A percentile compares a stretch with the other conserved stretches of the same genome.
Evolutionary conservation across 148 eudicot genomes (phyloP).

Genomic region (Rhododendron mucronatum): DNA sequence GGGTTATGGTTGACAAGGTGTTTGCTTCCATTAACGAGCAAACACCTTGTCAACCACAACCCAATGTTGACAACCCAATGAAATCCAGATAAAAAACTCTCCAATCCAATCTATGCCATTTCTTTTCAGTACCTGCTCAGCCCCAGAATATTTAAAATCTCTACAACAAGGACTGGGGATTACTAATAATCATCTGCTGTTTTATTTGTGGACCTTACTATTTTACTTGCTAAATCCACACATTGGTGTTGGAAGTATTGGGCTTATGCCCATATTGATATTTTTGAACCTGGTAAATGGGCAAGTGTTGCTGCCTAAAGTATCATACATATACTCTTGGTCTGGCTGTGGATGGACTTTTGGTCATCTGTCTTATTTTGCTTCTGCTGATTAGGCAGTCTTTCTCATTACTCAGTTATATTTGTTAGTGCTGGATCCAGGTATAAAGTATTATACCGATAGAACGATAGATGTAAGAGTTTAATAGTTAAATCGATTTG

Average conservation of each 20-base stretch:
- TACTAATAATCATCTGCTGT: background rate
- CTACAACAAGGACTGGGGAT: background rate
- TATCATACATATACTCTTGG: background rate
- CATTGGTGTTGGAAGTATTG: background rate
- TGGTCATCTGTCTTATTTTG: background rate
- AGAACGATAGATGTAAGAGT: background rate
- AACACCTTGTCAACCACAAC: no score
- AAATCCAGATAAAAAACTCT: no score
- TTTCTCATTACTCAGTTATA: background rate
- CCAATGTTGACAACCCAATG: no score
- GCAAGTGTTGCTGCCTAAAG: background rate
- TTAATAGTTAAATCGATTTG: background rate
- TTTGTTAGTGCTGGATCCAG: background rate
- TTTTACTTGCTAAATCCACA: background rate
- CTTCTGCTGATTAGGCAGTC: constrained; percentile 3
- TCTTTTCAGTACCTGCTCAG: background rate
- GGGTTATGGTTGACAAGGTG: background rate
- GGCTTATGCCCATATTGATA: background rate
- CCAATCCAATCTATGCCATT: background rate
- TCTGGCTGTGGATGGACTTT: background rate
- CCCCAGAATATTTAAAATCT: background rate
- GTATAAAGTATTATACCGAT: background rate
- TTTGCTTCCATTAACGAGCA: background rate
- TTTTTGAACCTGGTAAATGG: background rate
- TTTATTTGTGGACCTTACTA: background rate